These are phyloP conservation scores for Scutellaria galericulata DNA, from an alignment of 257 asterid genomes.

Conservation along the genomic window DNA sequence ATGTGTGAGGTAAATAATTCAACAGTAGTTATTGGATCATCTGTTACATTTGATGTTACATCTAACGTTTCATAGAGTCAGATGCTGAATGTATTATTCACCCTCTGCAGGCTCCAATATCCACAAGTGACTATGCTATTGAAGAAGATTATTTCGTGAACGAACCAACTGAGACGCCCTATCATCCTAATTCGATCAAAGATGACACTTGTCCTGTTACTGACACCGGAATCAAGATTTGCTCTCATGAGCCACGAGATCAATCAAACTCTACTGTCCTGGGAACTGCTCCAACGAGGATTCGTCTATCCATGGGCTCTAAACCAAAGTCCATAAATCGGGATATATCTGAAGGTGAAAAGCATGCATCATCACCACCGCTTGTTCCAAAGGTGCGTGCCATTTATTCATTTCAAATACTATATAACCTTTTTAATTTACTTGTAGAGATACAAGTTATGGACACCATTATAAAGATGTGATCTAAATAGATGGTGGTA, in stretches of 20 bases:
- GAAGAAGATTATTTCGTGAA: conserved; percentile 40
- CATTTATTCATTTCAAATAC: neutral
- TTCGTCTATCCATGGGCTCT: conserved; percentile 37
- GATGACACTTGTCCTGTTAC: conserved; percentile 34
- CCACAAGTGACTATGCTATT: conserved; percentile 38
- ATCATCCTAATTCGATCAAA: conserved; percentile 27
- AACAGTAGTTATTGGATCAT: too few relatives aligned
- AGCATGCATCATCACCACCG: conserved; percentile 31
- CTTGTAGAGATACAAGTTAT: too few relatives aligned
- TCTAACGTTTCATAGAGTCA: neutral
- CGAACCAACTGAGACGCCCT: conserved; percentile 32
- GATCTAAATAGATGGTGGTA: too few relatives aligned
- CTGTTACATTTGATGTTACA: neutral
- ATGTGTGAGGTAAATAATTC: conserved; percentile 24
- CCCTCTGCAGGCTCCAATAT: conserved; percentile 42
- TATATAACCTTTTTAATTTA: neutral
- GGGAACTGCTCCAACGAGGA: conserved; percentile 68
- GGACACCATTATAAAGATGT: too few relatives aligned
- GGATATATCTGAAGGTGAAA: neutral
- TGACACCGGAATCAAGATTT: conserved; percentile 56
- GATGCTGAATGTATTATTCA: conserved; percentile 3
- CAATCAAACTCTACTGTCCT: conserved; percentile 38
- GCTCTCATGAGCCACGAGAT: conserved; percentile 41
- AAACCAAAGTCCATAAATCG: conserved; percentile 13
- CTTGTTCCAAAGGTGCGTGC: conserved; percentile 40